These are phyloP conservation scores for Nigrospora sphaerica DNA, from an alignment of 2,329 filamentous ascomycete genomes.

Conservation along the genomic window DNA sequence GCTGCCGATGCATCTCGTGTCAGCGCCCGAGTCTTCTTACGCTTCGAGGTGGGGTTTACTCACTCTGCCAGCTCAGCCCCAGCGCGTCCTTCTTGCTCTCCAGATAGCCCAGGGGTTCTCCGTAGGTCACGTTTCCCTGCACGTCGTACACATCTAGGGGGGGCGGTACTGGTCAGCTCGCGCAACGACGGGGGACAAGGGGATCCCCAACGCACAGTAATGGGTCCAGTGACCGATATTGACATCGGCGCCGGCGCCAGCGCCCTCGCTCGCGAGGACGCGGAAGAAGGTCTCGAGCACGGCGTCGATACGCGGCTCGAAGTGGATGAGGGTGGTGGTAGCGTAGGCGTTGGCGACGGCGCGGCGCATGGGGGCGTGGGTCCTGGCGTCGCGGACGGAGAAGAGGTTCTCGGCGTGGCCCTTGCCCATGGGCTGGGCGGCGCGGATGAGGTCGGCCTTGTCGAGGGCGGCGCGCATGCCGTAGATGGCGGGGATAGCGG, in stretches of 20 bases:
- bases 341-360: slow-evolving; percentile 2
- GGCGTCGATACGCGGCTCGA: slow-evolving; percentile 3
- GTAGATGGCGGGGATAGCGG: slow-evolving; percentile 1
- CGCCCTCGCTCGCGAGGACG: neutral
- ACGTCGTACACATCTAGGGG: neutral
- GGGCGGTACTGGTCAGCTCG: neutral
- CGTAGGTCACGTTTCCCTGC: neutral
- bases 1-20: neutral
- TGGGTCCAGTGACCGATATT: neutral
- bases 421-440: neutral
- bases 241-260: neutral
- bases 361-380: neutral
- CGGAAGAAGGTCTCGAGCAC: neutral
- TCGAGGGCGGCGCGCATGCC: neutral
- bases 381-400: slow-evolving; percentile 1
- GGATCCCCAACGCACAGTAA: neutral
- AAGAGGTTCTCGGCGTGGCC: neutral
- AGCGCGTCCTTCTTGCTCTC: neutral
- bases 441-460: neutral
- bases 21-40: neutral
- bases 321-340: slow-evolving; percentile 1
- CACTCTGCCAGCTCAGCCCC: neutral
- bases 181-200: neutral
- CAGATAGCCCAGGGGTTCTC: neutral
- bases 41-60: neutral